Evolutionary conservation across 163 green algal genomes (phyloP), one percentile per base, ranked within the genome.

Genomic region (Dunaliella salina): DNA sequence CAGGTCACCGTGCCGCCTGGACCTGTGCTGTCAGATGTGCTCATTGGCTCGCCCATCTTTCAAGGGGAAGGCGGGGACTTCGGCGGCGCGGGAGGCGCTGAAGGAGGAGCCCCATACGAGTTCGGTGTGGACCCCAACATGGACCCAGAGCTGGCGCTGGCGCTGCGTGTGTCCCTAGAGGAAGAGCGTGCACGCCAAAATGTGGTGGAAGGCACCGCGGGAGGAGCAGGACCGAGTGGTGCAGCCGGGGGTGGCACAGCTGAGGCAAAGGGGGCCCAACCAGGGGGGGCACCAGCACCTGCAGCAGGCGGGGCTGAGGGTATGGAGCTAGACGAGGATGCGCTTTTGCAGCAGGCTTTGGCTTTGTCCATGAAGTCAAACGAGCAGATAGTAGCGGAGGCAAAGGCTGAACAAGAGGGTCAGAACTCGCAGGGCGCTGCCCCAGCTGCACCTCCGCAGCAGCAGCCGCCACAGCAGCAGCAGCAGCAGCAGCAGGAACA

Each of bases 61-160:
- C 97, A 96, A 91, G 95, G 91, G 25, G 92, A 96, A 80, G 91
- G 91, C 32, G 89, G 91, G 33, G 91, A 88, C 34, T 90, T 90
- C 84, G 88, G 82, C 11, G 88, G 93, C 90, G 87, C 90, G 57
- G 85, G 84, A 24, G 90, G 85, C n/a, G 91, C 90, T 17, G 91
- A 88, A 69, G 94, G 93, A 33, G 96, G 92, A 75, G 94, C 95
- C 32, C 95, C 94, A 86, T 97, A 94, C 86, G 95, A 98, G 88
- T 98, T 98, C 89, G 95, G 95, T 0, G 96, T 99, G 45, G 96
- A 99, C 92, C 96, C 97, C 30, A 98, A 95, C 88, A 89, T 99
- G 83, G 97, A 99, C 89, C 97, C 97, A 0, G 96, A 99, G 89
- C 94, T 99, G 26, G 96, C 96, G 8, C 88, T 98, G 30, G 96